Conservation (phyloP, 306 rosid genomes). For the Sicyos baderoa region DNA sequence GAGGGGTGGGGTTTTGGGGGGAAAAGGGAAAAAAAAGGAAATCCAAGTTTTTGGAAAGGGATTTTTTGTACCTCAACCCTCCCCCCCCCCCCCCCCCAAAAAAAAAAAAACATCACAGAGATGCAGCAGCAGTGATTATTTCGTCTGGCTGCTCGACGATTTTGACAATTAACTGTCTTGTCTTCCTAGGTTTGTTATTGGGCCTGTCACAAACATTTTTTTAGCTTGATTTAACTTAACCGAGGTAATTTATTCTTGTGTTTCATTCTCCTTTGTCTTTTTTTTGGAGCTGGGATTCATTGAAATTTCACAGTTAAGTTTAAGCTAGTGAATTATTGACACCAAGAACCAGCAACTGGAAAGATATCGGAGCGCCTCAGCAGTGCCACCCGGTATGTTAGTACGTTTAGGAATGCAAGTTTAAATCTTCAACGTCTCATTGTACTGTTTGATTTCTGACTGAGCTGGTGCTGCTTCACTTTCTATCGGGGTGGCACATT, state of each 20-base stretch:
- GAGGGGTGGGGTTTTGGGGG: no score
- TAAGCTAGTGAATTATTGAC: background rate
- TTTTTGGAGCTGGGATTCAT: constrained; percentile 1
- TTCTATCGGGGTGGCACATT: background rate
- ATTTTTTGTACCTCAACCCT: no score
- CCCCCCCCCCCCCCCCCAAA: no score
- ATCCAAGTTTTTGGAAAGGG: no score
- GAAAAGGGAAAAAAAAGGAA: no score
- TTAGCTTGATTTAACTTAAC: constrained; percentile 14
- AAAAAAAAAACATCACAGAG: constrained; percentile 10
- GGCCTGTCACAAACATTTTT: constrained; percentile 13
- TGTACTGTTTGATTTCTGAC: background rate
- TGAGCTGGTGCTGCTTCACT: background rate
- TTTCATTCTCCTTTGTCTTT: background rate
- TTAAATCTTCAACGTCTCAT: background rate
- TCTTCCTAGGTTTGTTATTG: constrained; percentile 14
- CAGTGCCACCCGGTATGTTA: background rate
- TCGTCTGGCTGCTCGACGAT: constrained; percentile 20
- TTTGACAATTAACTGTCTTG: constrained; percentile 14
- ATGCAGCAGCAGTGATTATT: constrained; percentile 22
- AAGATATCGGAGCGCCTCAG: background rate
- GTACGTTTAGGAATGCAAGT: background rate
- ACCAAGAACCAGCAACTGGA: background rate
- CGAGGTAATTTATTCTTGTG: constrained; percentile 15
- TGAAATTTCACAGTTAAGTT: background rate